Conservation (phyloP, 768 basidiomycete species). For the Lentinus tigrinus region DNA sequence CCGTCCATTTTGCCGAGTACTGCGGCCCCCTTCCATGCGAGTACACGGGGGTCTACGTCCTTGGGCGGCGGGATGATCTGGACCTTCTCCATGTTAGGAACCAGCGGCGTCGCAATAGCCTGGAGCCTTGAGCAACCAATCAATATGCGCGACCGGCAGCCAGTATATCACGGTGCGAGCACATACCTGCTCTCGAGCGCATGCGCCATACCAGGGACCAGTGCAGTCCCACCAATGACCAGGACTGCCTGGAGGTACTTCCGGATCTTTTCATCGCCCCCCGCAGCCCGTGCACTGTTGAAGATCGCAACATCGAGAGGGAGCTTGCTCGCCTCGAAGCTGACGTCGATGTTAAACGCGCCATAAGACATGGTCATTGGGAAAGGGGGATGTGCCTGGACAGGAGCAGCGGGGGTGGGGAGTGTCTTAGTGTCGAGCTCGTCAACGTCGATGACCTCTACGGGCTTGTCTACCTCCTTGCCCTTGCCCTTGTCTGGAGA, state of each 20-base stretch:
- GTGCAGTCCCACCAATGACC: slow-evolving; percentile 82
- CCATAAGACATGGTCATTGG: slow-evolving; percentile 31
- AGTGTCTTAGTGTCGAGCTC: slow-evolving; percentile 20
- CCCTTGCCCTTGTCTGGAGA: slow-evolving; percentile 20
- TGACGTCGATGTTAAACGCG: slow-evolving; percentile 69
- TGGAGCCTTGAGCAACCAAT: slow-evolving; percentile 52
- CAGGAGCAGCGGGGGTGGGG: slow-evolving; percentile 22
- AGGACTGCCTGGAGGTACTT: slow-evolving; percentile 87
- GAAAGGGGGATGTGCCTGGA: slow-evolving; percentile 13
- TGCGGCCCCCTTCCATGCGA: slow-evolving; percentile 94
- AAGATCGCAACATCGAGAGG: slow-evolving; percentile 92
- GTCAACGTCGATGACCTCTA: slow-evolving; percentile 47
- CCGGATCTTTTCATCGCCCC: slow-evolving; percentile 85
- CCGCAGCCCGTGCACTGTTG: slow-evolving; percentile 85
- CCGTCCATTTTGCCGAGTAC: slow-evolving; percentile 92
- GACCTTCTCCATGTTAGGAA: slow-evolving; percentile 83
- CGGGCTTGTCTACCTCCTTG: slow-evolving; percentile 30
- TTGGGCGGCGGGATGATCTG: slow-evolving; percentile 93
- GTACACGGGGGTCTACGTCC: slow-evolving; percentile 83
- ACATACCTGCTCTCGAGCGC: slow-evolving; percentile 84
- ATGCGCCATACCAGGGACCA: slow-evolving; percentile 79
- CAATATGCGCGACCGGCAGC: not conserved
- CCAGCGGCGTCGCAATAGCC: slow-evolving; percentile 80
- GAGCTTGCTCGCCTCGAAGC: slow-evolving; percentile 83
- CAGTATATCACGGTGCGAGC: not conserved